Evolutionary conservation across 2,329 filamentous ascomycete genomes (phyloP), one percentile per base, ranked within the genome.

Genomic region (Penicillium sp.): DNA sequence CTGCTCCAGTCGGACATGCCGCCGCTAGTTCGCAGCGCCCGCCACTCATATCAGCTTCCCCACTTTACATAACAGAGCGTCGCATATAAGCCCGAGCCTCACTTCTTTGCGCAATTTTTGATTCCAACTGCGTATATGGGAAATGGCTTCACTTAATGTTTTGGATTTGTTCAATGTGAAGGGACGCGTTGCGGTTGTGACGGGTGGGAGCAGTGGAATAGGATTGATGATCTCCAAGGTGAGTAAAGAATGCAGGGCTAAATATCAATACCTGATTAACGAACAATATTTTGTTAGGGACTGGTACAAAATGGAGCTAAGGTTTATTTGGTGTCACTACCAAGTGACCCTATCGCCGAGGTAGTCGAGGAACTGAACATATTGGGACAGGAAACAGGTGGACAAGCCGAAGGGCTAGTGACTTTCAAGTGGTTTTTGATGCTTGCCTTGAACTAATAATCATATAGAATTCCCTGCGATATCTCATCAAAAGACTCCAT

Each of bases 211-310:
- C 46, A 80, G 78, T 62, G 79, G 79, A 1, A 67, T 81, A 13
- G 79, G 79, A 1, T 69, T 78, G 29, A 81, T 81, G 79, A 80
- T 81, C 43, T 69, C 72, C 46, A 77, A 74, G 61, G 79, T 77
- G 63, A 54, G 53, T 27, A 4, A 3, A 4, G 3, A 39, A 10
- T n/a, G n/a, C 4, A n/a, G 9, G 35, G 19, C 3, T 7, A 19
- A 37, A 2, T 6, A 39, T 10, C 16, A 39, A 10, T 39, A 19
- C 19, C 19, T 19, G 19, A 19, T 39, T 19, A 9, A 37, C 14
- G 2, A 37, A n/a, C 3, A 8, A 3, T 2, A n/a, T 7, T 19
- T 3, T 3, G 0, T 9, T 39, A 80, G 78, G 77, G 76, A 1
- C 70, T 78, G 9, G 78, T 81, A 4, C 50, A 64, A 10, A 80